Evolutionary conservation across 257 asterid species (phyloP).

Genomic region (Leptodermis oblonga): DNA sequence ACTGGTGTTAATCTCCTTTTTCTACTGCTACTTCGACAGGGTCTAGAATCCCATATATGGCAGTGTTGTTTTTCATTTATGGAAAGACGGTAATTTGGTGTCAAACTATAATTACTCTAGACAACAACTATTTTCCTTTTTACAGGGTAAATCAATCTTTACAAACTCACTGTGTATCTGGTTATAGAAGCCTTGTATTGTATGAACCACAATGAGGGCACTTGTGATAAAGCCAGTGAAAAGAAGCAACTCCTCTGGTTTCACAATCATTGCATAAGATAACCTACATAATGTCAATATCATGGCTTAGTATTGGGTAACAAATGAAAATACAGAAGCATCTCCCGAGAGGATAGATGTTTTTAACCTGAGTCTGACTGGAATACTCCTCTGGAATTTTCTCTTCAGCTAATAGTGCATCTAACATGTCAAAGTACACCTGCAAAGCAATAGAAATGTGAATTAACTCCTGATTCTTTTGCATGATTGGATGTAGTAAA

Average conservation of each 20-base stretch:
- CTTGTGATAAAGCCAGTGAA: conserved; percentile 84
- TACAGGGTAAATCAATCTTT: not conserved
- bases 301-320: not conserved
- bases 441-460: conserved; percentile 24
- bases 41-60: not conserved
- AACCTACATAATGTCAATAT: conserved; percentile 41
- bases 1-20: not conserved
- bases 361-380: conserved; percentile 60
- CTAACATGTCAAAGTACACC: conserved; percentile 76
- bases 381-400: conserved; percentile 76
- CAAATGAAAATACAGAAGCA: conserved; percentile 14
- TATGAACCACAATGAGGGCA: conserved; percentile 77
- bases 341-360: conserved; percentile 11
- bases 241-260: conserved; percentile 61
- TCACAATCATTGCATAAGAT: conserved; percentile 90
- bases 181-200: conserved; percentile 67
- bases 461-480: not conserved
- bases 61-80: not conserved
- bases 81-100: not conserved
- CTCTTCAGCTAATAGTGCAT: conserved; percentile 73
- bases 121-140: not conserved
- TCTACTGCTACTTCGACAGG: not conserved
- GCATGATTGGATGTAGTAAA: not conserved
- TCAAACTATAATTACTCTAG: not conserved
- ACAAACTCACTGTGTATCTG: conserved; percentile 14